phyloP scores from a whole-genome alignment of 148 eudicot genomes.

The Rhododendron kiyosumense region DNA sequence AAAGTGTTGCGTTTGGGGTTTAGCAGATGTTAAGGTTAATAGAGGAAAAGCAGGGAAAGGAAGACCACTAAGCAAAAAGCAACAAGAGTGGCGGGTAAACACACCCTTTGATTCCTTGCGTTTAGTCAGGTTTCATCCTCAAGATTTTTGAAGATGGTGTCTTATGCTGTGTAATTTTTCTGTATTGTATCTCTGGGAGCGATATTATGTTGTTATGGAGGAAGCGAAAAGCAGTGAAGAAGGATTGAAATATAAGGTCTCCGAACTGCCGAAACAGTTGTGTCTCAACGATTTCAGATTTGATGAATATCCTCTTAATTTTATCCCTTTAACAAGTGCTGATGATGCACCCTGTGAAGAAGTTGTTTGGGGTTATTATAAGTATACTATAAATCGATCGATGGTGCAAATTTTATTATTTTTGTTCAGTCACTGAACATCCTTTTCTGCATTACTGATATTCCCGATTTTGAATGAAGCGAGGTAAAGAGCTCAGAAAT shows the following conservation, averaged over 20 bases:
- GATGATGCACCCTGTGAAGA: background rate
- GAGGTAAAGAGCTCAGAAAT: too few relatives aligned
- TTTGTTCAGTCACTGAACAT: background rate
- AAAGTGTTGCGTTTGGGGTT: constrained; percentile 62
- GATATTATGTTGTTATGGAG: background rate
- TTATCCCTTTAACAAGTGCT: background rate
- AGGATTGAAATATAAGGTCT: background rate
- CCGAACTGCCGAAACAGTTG: background rate
- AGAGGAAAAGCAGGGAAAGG: constrained; percentile 88
- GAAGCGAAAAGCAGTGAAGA: background rate
- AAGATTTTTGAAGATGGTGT: background rate
- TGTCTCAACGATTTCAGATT: background rate
- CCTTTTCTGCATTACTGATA: background rate
- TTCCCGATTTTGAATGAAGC: too few relatives aligned
- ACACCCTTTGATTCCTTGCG: constrained; percentile 60
- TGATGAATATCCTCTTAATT: background rate
- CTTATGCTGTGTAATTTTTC: background rate
- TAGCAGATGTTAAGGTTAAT: constrained; percentile 72
- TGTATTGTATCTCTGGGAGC: background rate
- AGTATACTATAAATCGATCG: background rate
- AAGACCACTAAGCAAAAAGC: constrained; percentile 67
- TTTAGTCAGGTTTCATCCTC: constrained; percentile 52
- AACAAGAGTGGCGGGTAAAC: constrained; percentile 67
- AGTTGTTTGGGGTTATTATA: background rate
- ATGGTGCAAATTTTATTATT: background rate